A percentile compares a stretch with the other conserved stretches of the same genome.
These are phyloP conservation scores for Debaryomycetaceae sp. DNA, from an alignment of 1,139 yeast species.

Conservation along the genomic window DNA sequence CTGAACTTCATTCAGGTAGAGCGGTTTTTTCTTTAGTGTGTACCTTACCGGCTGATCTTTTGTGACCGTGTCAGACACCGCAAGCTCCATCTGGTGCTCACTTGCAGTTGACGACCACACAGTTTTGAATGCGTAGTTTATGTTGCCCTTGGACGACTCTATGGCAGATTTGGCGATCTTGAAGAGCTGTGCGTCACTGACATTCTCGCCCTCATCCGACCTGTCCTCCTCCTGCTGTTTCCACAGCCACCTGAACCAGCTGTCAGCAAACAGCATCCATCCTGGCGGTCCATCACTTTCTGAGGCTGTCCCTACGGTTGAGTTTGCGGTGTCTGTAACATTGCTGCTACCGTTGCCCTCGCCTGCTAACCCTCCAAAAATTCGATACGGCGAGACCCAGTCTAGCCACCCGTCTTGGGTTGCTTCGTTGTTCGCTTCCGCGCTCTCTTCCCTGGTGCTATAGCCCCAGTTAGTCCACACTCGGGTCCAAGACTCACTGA, in stretches of 20 bases:
- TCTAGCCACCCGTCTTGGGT: neutral
- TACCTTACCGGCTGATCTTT: constrained; percentile 38
- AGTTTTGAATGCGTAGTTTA: constrained; percentile 35
- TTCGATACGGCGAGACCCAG: neutral
- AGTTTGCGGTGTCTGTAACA: neutral
- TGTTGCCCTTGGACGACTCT: constrained; percentile 29
- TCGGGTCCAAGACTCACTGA: neutral
- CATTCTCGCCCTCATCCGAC: constrained; percentile 14
- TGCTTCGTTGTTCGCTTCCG: neutral
- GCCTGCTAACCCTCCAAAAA: neutral
- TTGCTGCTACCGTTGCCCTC: neutral
- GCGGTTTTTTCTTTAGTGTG: constrained; percentile 31
- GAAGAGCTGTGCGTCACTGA: constrained; percentile 25
- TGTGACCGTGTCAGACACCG: constrained; percentile 40
- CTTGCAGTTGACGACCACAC: constrained; percentile 11
- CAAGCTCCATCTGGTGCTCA: constrained; percentile 25
- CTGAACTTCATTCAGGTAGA: constrained; percentile 35
- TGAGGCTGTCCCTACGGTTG: neutral
- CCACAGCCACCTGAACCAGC: constrained; percentile 26
- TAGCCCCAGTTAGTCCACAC: neutral
- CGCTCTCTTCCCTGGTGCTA: neutral
- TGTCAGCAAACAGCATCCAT: neutral
- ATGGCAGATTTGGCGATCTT: constrained; percentile 33
- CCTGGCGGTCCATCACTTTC: neutral
- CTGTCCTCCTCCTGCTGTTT: constrained; percentile 12